Percentiles rank a stretch among this genome's conserved stretches.
Evolutionary conservation across 139 green algal genomes (phyloP).

Genomic region (Micromonas pusilla): DNA sequence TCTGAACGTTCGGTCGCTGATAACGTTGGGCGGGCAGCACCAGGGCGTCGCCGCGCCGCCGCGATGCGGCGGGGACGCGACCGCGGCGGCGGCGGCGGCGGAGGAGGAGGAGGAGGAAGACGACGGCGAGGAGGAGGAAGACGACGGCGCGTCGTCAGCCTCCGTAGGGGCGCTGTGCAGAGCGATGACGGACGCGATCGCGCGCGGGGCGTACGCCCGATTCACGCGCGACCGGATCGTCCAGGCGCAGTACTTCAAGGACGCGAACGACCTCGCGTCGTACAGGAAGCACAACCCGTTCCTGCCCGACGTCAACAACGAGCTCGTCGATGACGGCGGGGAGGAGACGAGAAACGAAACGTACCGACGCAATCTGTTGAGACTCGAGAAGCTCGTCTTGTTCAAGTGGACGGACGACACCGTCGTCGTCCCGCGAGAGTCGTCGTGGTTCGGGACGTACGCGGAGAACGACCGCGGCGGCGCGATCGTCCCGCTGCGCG

Average conservation of each 20-base stretch:
- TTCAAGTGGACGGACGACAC: not conserved
- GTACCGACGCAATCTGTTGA: not conserved
- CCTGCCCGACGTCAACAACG: slow-evolving; percentile 32
- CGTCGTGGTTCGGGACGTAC: not conserved
- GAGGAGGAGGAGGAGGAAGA: no score
- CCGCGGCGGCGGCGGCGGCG: not conserved
- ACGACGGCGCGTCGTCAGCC: no score
- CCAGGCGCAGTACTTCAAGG: slow-evolving; percentile 32
- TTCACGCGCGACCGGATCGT: not conserved
- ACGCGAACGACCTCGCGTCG: not conserved
- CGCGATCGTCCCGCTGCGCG: not conserved
- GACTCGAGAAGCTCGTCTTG: not conserved
- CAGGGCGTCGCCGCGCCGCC: slow-evolving; percentile 9
- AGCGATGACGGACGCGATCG: not conserved
- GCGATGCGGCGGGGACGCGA: not conserved
- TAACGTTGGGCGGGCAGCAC: slow-evolving; percentile 33
- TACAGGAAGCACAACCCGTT: slow-evolving; percentile 28
- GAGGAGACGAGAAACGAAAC: not conserved
- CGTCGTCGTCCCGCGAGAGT: not conserved
- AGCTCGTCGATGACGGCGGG: no score
- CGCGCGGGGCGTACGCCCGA: slow-evolving; percentile 12
- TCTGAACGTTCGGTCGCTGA: not conserved
- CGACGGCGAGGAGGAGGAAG: no score
- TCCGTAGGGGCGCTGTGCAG: not conserved
- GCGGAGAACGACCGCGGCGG: not conserved